These are phyloP conservation scores for Pelargonium citronellum DNA, from an alignment of 441 rosid genomes.

Conservation along the genomic window DNA sequence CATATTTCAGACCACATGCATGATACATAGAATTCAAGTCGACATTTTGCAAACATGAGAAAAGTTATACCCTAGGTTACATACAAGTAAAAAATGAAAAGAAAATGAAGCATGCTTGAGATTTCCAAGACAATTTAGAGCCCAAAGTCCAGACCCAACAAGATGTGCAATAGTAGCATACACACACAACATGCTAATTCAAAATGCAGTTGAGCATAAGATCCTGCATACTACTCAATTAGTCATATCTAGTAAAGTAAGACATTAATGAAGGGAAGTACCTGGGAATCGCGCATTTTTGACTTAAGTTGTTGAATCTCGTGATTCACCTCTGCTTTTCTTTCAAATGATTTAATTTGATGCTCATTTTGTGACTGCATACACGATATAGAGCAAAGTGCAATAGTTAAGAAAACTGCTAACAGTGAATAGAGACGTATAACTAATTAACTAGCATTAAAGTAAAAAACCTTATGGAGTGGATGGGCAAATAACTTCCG, in stretches of 20 bases:
- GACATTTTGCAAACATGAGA: background rate
- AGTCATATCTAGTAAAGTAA: background rate
- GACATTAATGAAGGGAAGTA: conserved; percentile 24
- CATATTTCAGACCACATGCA: background rate
- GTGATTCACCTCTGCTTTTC: conserved; percentile 90
- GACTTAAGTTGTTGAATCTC: conserved; percentile 89
- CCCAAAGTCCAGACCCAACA: background rate
- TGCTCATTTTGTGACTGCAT: conserved; percentile 74
- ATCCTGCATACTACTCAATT: background rate
- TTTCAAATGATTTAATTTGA: conserved; percentile 68
- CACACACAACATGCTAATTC: background rate
- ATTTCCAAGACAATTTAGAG: background rate
- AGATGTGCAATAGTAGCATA: background rate
- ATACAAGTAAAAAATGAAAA: background rate
- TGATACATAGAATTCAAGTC: background rate
- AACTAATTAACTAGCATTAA: background rate
- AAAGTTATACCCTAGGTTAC: background rate
- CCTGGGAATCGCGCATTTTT: conserved; percentile 99
- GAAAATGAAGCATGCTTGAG: background rate
- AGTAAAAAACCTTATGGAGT: conserved; percentile 60
- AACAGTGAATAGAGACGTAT: background rate
- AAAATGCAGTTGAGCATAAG: background rate
- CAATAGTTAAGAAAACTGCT: conserved; percentile 5
- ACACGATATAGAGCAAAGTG: conserved; percentile 14
- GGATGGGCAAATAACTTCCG: conserved; percentile 80